A percentile compares a stretch with the other conserved stretches of the same genome.
Evolutionary conservation across 768 basidiomycete species (phyloP).

Genomic region (Suillus alpinus): DNA sequence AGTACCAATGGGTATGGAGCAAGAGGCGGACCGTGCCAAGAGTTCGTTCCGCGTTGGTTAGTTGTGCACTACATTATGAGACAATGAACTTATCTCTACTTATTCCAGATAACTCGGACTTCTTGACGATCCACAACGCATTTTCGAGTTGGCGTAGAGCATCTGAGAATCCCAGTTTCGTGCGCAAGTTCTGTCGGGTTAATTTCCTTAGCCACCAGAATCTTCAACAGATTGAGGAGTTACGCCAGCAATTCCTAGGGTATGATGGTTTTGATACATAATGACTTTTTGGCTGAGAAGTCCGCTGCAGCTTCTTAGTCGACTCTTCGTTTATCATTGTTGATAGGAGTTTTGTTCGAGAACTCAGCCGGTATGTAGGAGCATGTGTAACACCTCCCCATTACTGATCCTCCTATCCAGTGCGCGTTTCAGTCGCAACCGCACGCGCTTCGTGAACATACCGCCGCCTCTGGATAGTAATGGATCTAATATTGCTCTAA

Average conservation of each 20-base stretch:
- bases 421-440: constrained; percentile 70
- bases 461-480: constrained; percentile 72
- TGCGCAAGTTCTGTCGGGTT: constrained; percentile 73
- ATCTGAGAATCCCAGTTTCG: constrained; percentile 56
- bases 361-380: constrained; percentile 58
- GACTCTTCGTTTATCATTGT: constrained; percentile 84
- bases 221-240: constrained; percentile 93
- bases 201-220: constrained; percentile 91
- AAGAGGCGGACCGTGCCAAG: constrained; percentile 85
- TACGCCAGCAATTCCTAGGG: constrained; percentile 86
- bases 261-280: constrained; percentile 28
- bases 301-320: constrained; percentile 64
- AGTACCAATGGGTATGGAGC: constrained; percentile 82
- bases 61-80: constrained; percentile 18
- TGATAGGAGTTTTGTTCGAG: constrained; percentile 59
- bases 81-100: constrained; percentile 2
- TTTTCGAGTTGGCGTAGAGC: constrained; percentile 85
- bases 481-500: constrained; percentile 57
- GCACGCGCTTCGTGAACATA: constrained; percentile 71
- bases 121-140: constrained; percentile 88
- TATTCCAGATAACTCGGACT: constrained; percentile 83
- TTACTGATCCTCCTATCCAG: constrained; percentile 33
- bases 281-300: constrained; percentile 3
- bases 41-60: constrained; percentile 71
- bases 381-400: not conserved